Conservation (phyloP, 75 land plant species). For the Picea glauca region DNA sequence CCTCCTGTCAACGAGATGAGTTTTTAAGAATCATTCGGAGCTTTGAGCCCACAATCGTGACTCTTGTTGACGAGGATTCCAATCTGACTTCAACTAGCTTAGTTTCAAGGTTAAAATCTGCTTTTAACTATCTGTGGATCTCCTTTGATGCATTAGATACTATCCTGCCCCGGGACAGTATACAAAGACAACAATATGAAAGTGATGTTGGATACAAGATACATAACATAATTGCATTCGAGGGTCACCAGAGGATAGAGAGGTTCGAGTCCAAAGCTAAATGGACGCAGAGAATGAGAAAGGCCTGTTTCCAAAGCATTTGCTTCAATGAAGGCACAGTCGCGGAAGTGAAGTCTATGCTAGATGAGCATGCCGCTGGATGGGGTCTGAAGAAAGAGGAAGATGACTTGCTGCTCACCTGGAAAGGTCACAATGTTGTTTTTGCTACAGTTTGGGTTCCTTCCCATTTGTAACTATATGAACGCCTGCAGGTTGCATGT, state of each 20-base stretch:
- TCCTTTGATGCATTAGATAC: constrained; percentile 67
- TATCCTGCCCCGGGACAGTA: constrained; percentile 45
- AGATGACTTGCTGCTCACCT: constrained; percentile 59
- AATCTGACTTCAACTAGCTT: constrained; percentile 46
- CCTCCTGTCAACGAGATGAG: constrained; percentile 22
- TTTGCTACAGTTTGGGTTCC: constrained; percentile 75
- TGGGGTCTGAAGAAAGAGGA: constrained; percentile 74
- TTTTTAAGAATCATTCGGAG: constrained; percentile 39
- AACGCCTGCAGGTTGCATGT: too few relatives aligned
- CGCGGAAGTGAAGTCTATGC: constrained; percentile 54
- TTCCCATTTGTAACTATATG: neutral
- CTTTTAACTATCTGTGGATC: constrained; percentile 76
- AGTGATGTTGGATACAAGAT: constrained; percentile 53
- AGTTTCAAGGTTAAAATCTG: constrained; percentile 51
- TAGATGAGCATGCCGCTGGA: constrained; percentile 77
- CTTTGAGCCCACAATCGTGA: constrained; percentile 53
- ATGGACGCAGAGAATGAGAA: constrained; percentile 68
- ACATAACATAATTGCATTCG: constrained; percentile 67
- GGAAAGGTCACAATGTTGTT: constrained; percentile 87
- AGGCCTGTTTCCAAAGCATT: constrained; percentile 38
- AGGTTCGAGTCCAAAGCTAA: constrained; percentile 51
- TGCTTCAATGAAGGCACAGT: constrained; percentile 44
- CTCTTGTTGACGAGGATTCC: constrained; percentile 72
- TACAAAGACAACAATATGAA: constrained; percentile 58
- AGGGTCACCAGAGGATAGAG: constrained; percentile 69